Base-by-base conservation (phyloP, 495 filamentous ascomycete genomes). In the Daldinia grandis region DNA sequence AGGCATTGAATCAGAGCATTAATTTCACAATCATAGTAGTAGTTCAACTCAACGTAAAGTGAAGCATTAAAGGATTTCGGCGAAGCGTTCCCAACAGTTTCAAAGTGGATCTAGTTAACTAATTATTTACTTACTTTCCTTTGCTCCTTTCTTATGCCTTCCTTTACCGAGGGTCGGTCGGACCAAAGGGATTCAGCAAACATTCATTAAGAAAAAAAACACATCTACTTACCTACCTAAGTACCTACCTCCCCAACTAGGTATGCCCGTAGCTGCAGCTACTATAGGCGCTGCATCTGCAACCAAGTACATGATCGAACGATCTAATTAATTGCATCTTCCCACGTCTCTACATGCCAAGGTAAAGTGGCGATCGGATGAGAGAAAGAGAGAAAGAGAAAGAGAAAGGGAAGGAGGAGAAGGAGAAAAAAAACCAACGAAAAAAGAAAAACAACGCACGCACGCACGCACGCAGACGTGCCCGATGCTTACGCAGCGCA, bases 301-400 rank as follows among this genome's bases (percentile, higher is more conserved):
- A 50, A 38, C 30, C 5, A 64, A 47, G n/a, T 44, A 64, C 17
- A 38, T 40, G 14, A 58, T 58, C 68, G 53, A 71, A 66, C 27
- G 58, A 66, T 62, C 10, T 40, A 56, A 35, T 62, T 17, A 25
- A 58, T 58, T 30, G 31, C 37, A 5, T 59, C 58, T 71, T 58
- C 28, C 62, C 56, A 62, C 61, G 31, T 57, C 50, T 49, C n/a
- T 28, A 53, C 12, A 37, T 17, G 62, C 57, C 68, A 70, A 63
- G 68, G 10, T 25, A 15, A 3, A 14, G 42, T 54, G 49, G 42
- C 31, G 37, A 54, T 19, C 9, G 57, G 21, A 5, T 38, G 21
- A 30, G 19, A 30, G 10, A 30, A 28, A 10, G n/a, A n/a, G n/a
- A n/a, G n/a, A n/a, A n/a, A n/a, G n/a, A n/a, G n/a, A n/a, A n/a